Evolutionary conservation across 169 alveolate species (phyloP), one percentile per base, ranked within the genome.

Genomic region (Eimeria falciformis): DNA sequence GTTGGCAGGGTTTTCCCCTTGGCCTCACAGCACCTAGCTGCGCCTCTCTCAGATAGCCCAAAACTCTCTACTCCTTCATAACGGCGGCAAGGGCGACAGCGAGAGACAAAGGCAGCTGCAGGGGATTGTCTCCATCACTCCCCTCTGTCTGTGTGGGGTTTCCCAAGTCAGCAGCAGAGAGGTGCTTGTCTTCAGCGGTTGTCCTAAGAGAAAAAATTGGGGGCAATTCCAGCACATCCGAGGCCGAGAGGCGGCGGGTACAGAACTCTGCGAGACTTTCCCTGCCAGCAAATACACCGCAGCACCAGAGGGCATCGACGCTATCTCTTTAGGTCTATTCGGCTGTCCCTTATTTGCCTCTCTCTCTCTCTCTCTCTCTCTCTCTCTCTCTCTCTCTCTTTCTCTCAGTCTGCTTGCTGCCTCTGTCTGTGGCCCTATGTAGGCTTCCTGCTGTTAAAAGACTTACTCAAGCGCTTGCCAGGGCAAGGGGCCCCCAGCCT

Each of bases 401-500:
- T 58, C 11, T n/a, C 21, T n/a, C 25, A 5, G 25, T 58, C 25
- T n/a, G 27, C 25, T 58, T n/a, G 25, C 5, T 58, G 25, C 25
- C 25, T n/a, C 29, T 58, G 11, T 58, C n/a, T n/a, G n/a, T n/a
- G n/a, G n/a, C n/a, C n/a, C n/a, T n/a, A n/a, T n/a, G n/a, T n/a
- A n/a, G n/a, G n/a, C n/a, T n/a, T n/a, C n/a, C n/a, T n/a, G 62
- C 62, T 50, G 62, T 7, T 50, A n/a, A 9, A 58, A 5, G 71
- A 7, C 71, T 58, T 58, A 58, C 71, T n/a, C 33, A 14, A 58
- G 29, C 11, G 71, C 27, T 14, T 9, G 71, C 71, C 71, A 58
- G 29, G 71, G 71, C 27, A 58, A 27, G 71, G 71, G 71, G 71
- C 71, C 27, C 27, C 71, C 71, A 5, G 33, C 14, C n/a, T 50